These are phyloP conservation scores for Suillus placidus DNA, from an alignment of 768 basidiomycete species.

Conservation along the genomic window DNA sequence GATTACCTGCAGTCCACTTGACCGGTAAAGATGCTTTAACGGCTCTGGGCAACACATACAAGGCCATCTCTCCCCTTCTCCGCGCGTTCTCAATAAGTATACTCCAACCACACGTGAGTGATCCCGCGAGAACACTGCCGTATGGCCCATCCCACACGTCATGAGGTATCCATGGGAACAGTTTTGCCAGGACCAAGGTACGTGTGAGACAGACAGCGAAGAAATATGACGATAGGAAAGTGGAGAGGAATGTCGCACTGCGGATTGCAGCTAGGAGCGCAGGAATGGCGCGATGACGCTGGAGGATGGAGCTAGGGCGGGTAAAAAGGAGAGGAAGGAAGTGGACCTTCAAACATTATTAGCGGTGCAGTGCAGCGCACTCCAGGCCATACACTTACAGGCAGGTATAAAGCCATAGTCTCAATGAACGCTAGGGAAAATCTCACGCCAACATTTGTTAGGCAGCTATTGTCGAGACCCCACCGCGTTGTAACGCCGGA, in stretches of 20 bases:
- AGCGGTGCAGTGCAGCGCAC: neutral
- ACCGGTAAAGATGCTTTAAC: slow-evolving; percentile 64
- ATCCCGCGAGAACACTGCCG: slow-evolving; percentile 68
- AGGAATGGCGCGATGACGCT: slow-evolving; percentile 41
- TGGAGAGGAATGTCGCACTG: slow-evolving; percentile 71
- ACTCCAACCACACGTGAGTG: slow-evolving; percentile 70
- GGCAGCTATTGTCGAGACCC: slow-evolving; percentile 58
- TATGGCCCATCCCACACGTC: slow-evolving; percentile 80
- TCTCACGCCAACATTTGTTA: slow-evolving; percentile 57
- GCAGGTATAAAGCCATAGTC: slow-evolving; percentile 68
- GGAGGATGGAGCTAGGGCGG: slow-evolving; percentile 54
- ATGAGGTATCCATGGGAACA: slow-evolving; percentile 70
- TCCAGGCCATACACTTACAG: slow-evolving; percentile 48
- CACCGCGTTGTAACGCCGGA: slow-evolving; percentile 50
- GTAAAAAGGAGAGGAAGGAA: slow-evolving; percentile 67
- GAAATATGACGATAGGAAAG: slow-evolving; percentile 75
- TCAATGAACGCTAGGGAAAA: slow-evolving; percentile 60
- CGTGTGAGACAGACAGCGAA: slow-evolving; percentile 69
- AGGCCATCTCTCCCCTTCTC: slow-evolving; percentile 75
- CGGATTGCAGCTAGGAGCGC: slow-evolving; percentile 56
- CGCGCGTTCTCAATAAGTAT: slow-evolving; percentile 78
- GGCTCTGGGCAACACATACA: slow-evolving; percentile 78
- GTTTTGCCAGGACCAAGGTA: slow-evolving; percentile 61
- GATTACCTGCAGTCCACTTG: slow-evolving; percentile 50
- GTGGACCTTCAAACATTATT: slow-evolving; percentile 55